phyloP scores from a whole-genome alignment of 352 stramenopile species.

The Phytophthora parvispora region DNA sequence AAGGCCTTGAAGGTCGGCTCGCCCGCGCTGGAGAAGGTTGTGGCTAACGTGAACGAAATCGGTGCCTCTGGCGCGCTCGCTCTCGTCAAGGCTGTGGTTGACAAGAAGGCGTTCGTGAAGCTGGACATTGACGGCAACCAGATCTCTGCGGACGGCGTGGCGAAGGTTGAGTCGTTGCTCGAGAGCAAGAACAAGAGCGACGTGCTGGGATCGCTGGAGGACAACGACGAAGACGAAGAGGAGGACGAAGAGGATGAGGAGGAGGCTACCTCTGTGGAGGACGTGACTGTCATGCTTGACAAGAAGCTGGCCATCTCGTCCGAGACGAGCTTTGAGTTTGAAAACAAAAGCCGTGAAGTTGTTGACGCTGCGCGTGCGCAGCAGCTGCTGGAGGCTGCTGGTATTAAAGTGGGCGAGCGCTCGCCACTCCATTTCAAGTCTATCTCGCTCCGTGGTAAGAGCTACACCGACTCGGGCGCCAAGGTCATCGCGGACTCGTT shows the following conservation, averaged over 20 bases:
- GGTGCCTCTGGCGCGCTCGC: slow-evolving; percentile 88
- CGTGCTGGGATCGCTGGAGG: slow-evolving; percentile 78
- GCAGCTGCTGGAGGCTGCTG: slow-evolving; percentile 53
- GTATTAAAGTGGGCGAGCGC: slow-evolving; percentile 42
- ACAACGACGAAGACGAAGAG: slow-evolving; percentile 88
- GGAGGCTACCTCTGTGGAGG: slow-evolving; percentile 53
- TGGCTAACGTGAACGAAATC: slow-evolving; percentile 92
- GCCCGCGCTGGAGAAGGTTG: slow-evolving; percentile 78
- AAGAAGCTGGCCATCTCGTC: slow-evolving; percentile 56
- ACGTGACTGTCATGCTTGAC: slow-evolving; percentile 51
- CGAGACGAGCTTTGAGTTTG: slow-evolving; percentile 63
- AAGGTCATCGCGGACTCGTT: slow-evolving; percentile 64
- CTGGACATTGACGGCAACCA: slow-evolving; percentile 88
- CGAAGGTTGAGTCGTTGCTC: slow-evolving; percentile 60
- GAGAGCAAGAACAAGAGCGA: slow-evolving; percentile 60
- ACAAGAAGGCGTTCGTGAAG: slow-evolving; percentile 63
- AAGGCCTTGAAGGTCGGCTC: slow-evolving; percentile 66
- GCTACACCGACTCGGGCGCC: slow-evolving; percentile 78
- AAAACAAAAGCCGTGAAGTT: slow-evolving; percentile 69
- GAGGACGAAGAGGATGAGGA: slow-evolving; percentile 68
- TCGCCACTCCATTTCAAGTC: slow-evolving; percentile 56
- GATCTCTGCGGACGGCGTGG: slow-evolving; percentile 76
- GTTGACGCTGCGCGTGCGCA: slow-evolving; percentile 69
- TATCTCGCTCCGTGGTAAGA: slow-evolving; percentile 83
- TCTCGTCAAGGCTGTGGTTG: slow-evolving; percentile 68